phyloP scores from a whole-genome alignment of 148 eudicot species.

The Persicaria tinctoria region DNA sequence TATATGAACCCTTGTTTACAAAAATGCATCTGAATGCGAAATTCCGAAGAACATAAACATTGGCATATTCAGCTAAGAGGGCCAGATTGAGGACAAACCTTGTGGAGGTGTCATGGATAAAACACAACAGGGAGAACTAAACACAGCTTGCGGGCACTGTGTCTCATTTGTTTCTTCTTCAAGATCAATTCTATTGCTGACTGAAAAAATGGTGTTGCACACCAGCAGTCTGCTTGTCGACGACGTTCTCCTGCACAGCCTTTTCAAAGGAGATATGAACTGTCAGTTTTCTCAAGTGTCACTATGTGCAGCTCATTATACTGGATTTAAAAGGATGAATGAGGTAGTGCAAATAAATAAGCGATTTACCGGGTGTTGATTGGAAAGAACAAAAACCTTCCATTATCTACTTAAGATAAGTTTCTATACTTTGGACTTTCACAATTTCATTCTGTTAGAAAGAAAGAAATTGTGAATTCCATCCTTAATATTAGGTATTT shows the following conservation, averaged over 20 bases:
- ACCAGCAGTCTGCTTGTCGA: constrained; percentile 29
- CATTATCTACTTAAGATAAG: not conserved
- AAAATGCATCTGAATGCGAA: not conserved
- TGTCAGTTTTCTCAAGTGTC: not conserved
- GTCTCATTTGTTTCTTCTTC: not conserved
- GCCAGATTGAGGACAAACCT: not conserved
- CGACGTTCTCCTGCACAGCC: constrained; percentile 66
- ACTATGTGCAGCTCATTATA: constrained; percentile 2
- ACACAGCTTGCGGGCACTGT: not conserved
- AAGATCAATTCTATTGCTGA: constrained; percentile 13
- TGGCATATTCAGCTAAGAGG: not conserved
- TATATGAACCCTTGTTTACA: not conserved
- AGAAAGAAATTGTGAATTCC: not conserved
- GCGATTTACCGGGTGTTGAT: not conserved
- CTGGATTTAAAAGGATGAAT: not conserved
- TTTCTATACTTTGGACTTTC: not conserved
- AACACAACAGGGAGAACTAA: not conserved
- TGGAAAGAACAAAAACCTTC: not conserved
- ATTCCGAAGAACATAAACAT: not conserved
- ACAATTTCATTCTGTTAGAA: not conserved
- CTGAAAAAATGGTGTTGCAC: constrained; percentile 22
- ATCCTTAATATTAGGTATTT: not conserved
- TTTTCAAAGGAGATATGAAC: not conserved
- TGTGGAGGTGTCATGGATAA: not conserved
- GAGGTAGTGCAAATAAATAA: too few species aligned